Base-by-base conservation (phyloP, 345 rosid species). In the Camelina laxa region DNA sequence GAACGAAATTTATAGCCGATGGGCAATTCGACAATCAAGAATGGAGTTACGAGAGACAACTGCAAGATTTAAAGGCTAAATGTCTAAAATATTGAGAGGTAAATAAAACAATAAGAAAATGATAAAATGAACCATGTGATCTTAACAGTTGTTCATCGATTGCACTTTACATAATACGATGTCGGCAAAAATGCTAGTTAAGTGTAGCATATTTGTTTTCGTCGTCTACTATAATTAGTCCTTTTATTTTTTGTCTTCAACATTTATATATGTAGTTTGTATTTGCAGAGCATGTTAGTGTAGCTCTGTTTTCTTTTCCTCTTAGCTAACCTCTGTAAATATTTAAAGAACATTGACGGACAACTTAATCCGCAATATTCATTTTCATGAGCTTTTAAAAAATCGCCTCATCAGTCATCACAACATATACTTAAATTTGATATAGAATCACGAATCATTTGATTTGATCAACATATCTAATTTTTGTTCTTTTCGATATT, bases 91-190 rank as follows among this genome's bases (percentile, higher is more conserved):
- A 7, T 15, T 16, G 20, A 36, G 39, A 56, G 45, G 50, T 59
- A 48, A 58, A 58, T 3, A 49, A 77, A 65, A 77, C 81, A 77
- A 72, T 33, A 7, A 22, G 69, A 72, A 65, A 66, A 41, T 0
- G 57, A 65, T 77, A 50, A 65, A 77, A 59, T 16, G 39, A 58
- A 42, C 73, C 77, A 77, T 72, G 81, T 65, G 80, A 42, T 13
- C 31, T 41, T 16, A 45, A 44, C 22, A 15, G 3, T 55, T 69
- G 63, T 61, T 69, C 65, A 69, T 47, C 42, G 50, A 62, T 22
- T 68, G 56, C 50, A 30, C 57, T 67, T 27, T 30, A 33, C 48
- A 73, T 72, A 1, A 10, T 15, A 20, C 9, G 42, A 11, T 60
- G 69, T 67, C 62, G 68, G 69, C 36, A n/a, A 39, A 42, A 15